Evolutionary conservation across 2,329 filamentous ascomycete species (phyloP).

Genomic region (Cercospora nicotianae): DNA sequence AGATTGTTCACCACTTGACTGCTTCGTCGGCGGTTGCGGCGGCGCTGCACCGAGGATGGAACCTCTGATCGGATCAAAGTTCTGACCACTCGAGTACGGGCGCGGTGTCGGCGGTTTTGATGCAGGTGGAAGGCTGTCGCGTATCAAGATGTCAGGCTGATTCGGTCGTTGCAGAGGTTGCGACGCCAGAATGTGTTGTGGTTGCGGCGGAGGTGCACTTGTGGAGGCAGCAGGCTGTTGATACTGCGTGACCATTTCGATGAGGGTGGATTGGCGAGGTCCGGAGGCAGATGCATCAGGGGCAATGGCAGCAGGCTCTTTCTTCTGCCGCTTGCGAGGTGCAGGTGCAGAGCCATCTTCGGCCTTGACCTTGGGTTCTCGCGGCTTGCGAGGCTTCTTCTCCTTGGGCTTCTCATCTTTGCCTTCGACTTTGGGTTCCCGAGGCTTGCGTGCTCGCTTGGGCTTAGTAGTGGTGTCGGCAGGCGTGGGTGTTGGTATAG

Average conservation of each 20-base stretch:
- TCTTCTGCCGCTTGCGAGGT: constrained; percentile 52
- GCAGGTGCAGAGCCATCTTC: constrained; percentile 39
- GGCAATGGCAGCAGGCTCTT: constrained; percentile 23
- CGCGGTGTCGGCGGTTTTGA: constrained; percentile 44
- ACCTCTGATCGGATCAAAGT: constrained; percentile 83
- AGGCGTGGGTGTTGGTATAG: constrained; percentile 36
- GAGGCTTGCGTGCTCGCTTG: constrained; percentile 44
- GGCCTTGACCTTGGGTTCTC: constrained; percentile 49
- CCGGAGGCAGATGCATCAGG: constrained; percentile 26
- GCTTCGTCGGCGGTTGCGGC: constrained; percentile 27
- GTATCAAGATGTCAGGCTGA: constrained; percentile 29
- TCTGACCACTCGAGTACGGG: constrained; percentile 68
- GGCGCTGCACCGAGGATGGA: constrained; percentile 53
- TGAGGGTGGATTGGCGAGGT: constrained; percentile 44
- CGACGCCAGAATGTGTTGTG: constrained; percentile 18
- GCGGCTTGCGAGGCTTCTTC: constrained; percentile 48
- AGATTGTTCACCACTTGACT: constrained; percentile 31
- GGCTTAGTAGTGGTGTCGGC: constrained; percentile 41
- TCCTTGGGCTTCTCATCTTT: constrained; percentile 44
- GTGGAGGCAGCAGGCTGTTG: constrained; percentile 27
- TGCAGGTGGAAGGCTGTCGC: constrained; percentile 42
- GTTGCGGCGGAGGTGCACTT: constrained; percentile 20
- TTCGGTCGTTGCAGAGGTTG: constrained; percentile 26
- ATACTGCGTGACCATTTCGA: constrained; percentile 41
- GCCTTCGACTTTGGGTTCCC: constrained; percentile 36